phyloP scores from a whole-genome alignment of 495 filamentous ascomycete genomes.

The Penicillium samsonianum region DNA sequence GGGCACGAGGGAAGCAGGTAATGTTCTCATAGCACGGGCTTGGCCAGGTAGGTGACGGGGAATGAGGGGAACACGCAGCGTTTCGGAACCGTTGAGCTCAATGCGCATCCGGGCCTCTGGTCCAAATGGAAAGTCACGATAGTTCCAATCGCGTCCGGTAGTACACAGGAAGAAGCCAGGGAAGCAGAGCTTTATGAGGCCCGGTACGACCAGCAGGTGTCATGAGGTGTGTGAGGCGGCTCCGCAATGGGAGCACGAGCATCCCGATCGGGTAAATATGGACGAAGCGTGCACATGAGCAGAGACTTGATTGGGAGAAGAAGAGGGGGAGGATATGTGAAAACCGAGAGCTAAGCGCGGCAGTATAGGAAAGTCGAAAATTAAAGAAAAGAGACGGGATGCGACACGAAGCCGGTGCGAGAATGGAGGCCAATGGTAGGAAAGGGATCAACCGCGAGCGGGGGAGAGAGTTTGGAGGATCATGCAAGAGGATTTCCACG shows the following conservation, averaged over 20 bases:
- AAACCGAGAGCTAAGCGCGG: constrained; percentile 28
- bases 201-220: constrained; percentile 20
- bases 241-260: constrained; percentile 23
- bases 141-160: constrained; percentile 23
- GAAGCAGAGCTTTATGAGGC: constrained; percentile 11
- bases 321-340: not conserved
- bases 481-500: constrained; percentile 13
- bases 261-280: constrained; percentile 14
- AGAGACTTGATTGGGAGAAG: constrained; percentile 22
- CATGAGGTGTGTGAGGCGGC: constrained; percentile 31
- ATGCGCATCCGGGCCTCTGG: constrained; percentile 8
- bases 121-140: constrained; percentile 27
- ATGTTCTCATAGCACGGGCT: constrained; percentile 18
- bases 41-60: constrained; percentile 9
- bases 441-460: constrained; percentile 22
- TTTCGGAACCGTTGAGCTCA: constrained; percentile 15
- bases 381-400: constrained; percentile 18
- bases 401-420: constrained; percentile 20
- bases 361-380: constrained; percentile 18
- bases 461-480: constrained; percentile 20
- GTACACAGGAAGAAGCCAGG: constrained; percentile 19
- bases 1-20: constrained; percentile 17
- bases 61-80: constrained; percentile 6
- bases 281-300: constrained; percentile 18
- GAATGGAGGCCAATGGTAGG: constrained; percentile 22